phyloP scores from a whole-genome alignment of 1,139 yeast species.

The Candida tropicalis region DNA sequence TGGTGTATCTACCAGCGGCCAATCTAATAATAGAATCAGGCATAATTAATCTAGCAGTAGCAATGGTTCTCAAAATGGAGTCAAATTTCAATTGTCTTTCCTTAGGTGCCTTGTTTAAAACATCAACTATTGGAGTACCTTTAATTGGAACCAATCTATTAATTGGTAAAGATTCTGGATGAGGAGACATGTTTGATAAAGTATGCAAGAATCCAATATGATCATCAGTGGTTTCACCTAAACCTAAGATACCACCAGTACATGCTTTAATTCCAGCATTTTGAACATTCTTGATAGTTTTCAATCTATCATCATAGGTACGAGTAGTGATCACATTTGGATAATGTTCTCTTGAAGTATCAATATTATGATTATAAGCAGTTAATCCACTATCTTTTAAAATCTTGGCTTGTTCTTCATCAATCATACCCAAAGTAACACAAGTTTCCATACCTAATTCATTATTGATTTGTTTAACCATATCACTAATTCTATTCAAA shows the following conservation, averaged over 20 bases:
- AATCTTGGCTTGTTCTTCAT: conserved; percentile 58
- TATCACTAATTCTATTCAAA: conserved; percentile 59
- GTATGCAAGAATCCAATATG: conserved; percentile 71
- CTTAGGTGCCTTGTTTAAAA: conserved; percentile 42
- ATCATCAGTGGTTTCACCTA: conserved; percentile 75
- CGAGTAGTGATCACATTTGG: conserved; percentile 73
- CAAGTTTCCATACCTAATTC: conserved; percentile 75
- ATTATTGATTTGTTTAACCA: conserved; percentile 63
- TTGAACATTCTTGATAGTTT: conserved; percentile 66
- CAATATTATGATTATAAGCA: conserved; percentile 81
- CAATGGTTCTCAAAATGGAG: conserved; percentile 65
- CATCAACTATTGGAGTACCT: conserved; percentile 75
- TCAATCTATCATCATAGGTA: conserved; percentile 66
- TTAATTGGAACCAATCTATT: conserved; percentile 76
- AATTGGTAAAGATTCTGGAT: conserved; percentile 83
- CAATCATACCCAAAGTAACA: conserved; percentile 79
- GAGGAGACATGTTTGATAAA: conserved; percentile 63
- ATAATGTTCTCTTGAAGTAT: conserved; percentile 77
- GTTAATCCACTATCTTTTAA: conserved; percentile 73
- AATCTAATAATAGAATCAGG: conserved; percentile 70
- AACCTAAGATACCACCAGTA: conserved; percentile 79
- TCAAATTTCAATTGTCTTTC: conserved; percentile 54
- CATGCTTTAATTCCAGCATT: conserved; percentile 71
- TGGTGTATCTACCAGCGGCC: conserved; percentile 82
- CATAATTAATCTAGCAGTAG: conserved; percentile 77